Evolutionary conservation across 192 early-diverging fungal species (phyloP).

Genomic region (Backusella psychrophila): DNA sequence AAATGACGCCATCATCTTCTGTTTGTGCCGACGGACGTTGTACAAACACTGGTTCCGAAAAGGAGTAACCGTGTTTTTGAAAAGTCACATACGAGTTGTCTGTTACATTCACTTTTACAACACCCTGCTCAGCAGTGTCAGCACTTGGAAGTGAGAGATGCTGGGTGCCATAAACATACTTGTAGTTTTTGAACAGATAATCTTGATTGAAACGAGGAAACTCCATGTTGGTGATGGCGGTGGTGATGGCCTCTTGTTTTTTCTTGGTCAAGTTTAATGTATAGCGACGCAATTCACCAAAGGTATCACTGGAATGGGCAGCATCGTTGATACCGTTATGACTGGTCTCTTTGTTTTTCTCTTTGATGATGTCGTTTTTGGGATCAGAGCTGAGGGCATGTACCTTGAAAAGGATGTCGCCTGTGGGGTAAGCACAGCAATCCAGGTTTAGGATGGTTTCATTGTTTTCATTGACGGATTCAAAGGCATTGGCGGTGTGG

Average conservation of each 20-base stretch:
- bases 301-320: background rate
- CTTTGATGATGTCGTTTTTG: background rate
- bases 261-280: background rate
- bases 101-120: background rate
- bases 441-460: constrained; percentile 7
- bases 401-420: constrained; percentile 1
- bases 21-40: constrained; percentile 33
- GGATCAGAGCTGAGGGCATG: background rate
- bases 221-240: background rate
- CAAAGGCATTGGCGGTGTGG: constrained; percentile 13
- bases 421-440: background rate
- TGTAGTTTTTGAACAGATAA: background rate
- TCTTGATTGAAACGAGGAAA: background rate
- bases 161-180: background rate
- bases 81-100: background rate
- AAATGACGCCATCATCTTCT: constrained; percentile 60
- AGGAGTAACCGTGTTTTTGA: background rate
- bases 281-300: constrained; percentile 6
- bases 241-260: background rate
- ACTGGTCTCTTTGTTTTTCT: background rate
- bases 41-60: constrained; percentile 54
- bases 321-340: background rate
- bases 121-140: background rate
- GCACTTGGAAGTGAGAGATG: background rate
- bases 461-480: background rate